A percentile compares a stretch with the other conserved stretches of the same genome.
Evolutionary conservation across 129 eudicot species (phyloP).

Genomic region (Saussurea involucrata): DNA sequence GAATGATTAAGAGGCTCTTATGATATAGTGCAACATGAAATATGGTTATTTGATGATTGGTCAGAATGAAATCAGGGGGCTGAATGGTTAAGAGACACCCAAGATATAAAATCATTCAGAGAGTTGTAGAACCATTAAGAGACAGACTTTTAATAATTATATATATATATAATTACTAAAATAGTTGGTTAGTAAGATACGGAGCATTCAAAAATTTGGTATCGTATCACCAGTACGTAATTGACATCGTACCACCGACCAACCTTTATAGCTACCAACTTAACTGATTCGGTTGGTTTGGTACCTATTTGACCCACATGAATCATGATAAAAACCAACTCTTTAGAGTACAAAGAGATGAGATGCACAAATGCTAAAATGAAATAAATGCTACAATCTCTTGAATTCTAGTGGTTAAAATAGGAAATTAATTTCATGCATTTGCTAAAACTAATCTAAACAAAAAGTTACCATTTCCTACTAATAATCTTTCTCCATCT

Average conservation of each 20-base stretch:
- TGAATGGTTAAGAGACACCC: too few species aligned
- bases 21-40: too few species aligned
- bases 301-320: neutral
- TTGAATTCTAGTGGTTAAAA: conserved; percentile 15
- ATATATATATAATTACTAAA: neutral
- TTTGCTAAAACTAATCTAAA: conserved; percentile 4
- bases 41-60: too few species aligned
- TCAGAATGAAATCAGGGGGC: too few species aligned
- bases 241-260: neutral
- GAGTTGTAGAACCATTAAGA: too few species aligned
- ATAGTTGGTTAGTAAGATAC: neutral
- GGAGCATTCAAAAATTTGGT: neutral
- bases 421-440: conserved; percentile 5
- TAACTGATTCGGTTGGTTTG: neutral
- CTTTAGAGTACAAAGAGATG: neutral
- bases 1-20: too few species aligned
- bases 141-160: too few species aligned
- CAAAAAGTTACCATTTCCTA: conserved; percentile 5
- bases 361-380: neutral
- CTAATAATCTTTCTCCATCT: conserved; percentile 6
- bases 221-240: neutral
- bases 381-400: conserved; percentile 1
- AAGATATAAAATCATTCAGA: too few species aligned
- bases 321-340: neutral
- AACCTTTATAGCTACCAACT: neutral